Conservation (phyloP, 768 basidiomycete genomes). For the Leucogyrophana mollusca region DNA sequence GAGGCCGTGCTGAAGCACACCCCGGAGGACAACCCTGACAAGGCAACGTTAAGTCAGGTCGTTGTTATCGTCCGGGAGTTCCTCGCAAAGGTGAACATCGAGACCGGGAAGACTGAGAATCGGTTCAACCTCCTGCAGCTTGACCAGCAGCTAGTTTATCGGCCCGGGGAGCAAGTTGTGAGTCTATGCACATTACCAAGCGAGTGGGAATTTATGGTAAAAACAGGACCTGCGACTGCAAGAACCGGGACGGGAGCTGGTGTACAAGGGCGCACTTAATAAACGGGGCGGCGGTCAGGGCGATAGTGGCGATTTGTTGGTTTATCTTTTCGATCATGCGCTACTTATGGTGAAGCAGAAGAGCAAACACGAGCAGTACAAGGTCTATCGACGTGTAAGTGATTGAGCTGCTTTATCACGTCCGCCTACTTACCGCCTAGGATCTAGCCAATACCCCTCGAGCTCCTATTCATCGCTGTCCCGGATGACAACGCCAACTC, state of each 20-base stretch:
- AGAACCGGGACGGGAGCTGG: slow-evolving; percentile 87
- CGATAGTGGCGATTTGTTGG: slow-evolving; percentile 86
- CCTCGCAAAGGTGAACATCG: slow-evolving; percentile 83
- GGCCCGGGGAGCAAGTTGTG: slow-evolving; percentile 88
- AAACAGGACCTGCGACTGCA: slow-evolving; percentile 77
- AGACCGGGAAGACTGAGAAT: slow-evolving; percentile 95
- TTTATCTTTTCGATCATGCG: slow-evolving; percentile 97
- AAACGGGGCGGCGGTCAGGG: slow-evolving; percentile 71
- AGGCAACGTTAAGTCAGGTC: slow-evolving; percentile 70
- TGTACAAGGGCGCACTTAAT: slow-evolving; percentile 88
- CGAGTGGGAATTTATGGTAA: not conserved
- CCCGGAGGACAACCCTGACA: slow-evolving; percentile 86
- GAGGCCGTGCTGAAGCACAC: slow-evolving; percentile 94
- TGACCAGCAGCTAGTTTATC: slow-evolving; percentile 87
- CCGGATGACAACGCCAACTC: slow-evolving; percentile 56
- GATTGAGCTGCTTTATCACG: not conserved
- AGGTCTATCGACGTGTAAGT: slow-evolving; percentile 89
- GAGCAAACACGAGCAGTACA: slow-evolving; percentile 88
- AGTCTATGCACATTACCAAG: slow-evolving; percentile 27
- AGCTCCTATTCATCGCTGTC: slow-evolving; percentile 81
- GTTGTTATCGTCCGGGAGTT: slow-evolving; percentile 79
- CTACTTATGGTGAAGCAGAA: slow-evolving; percentile 94
- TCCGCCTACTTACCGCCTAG: not conserved
- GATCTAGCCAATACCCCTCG: slow-evolving; percentile 88
- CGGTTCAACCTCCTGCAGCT: slow-evolving; percentile 93